Conservation (phyloP, 768 basidiomycete genomes). For the Boletus reticulatus region DNA sequence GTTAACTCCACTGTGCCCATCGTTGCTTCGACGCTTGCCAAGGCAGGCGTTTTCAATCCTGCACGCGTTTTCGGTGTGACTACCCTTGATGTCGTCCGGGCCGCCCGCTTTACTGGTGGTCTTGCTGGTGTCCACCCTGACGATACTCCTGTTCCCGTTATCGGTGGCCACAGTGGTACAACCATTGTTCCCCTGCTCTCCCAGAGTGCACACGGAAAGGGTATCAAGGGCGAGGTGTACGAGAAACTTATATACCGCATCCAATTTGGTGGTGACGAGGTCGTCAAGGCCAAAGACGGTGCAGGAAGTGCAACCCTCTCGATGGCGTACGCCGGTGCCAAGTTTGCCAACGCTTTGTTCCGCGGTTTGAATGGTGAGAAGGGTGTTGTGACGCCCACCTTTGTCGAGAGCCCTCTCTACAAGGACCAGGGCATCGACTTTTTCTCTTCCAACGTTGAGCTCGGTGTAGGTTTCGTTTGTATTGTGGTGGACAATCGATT, state of each 20-base stretch:
- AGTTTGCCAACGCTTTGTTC: constrained; percentile 60
- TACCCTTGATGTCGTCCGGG: constrained; percentile 96
- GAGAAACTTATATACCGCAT: constrained; percentile 86
- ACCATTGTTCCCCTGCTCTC: constrained; percentile 97
- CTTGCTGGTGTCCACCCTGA: constrained; percentile 63
- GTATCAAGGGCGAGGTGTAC: constrained; percentile 71
- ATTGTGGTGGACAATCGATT: constrained; percentile 1
- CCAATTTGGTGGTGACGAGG: constrained; percentile 96
- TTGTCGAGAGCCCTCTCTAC: constrained; percentile 87
- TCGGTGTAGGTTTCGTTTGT: constrained; percentile 61
- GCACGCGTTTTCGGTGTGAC: constrained; percentile 92
- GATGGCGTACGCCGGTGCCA: constrained; percentile 77
- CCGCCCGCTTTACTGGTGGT: constrained; percentile 83
- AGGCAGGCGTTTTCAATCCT: constrained; percentile 91
- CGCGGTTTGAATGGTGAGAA: constrained; percentile 66
- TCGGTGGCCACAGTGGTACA: constrained; percentile 96
- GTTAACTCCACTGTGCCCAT: constrained; percentile 99
- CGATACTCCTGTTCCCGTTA: constrained; percentile 74
- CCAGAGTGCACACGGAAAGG: constrained; percentile 69
- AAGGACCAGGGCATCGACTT: constrained; percentile 85
- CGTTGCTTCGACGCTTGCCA: constrained; percentile 87
- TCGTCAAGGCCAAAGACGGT: constrained; percentile 96
- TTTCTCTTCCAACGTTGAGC: constrained; percentile 93
- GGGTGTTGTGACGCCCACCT: constrained; percentile 73
- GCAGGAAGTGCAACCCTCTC: constrained; percentile 70